Conservation (phyloP, 2,329 filamentous ascomycete genomes). For the Ophiocordyceps camponoti-saundersi region DNA sequence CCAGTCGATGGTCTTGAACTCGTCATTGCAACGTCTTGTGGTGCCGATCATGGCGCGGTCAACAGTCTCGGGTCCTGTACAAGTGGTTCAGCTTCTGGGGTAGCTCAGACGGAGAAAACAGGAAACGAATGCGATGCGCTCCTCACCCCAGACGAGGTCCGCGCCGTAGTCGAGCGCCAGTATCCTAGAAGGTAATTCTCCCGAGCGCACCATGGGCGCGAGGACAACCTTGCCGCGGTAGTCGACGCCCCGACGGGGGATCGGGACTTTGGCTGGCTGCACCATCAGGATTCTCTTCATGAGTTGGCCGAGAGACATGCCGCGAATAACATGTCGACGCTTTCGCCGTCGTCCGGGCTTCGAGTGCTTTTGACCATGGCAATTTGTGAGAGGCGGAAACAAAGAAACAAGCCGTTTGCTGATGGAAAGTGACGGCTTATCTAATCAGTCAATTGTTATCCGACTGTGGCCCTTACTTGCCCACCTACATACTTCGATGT, state of each 20-base stretch:
- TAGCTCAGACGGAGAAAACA: not conserved
- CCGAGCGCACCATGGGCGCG: slow-evolving; percentile 95
- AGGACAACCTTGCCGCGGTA: slow-evolving; percentile 89
- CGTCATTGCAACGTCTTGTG: slow-evolving; percentile 56
- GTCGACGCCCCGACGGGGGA: slow-evolving; percentile 77
- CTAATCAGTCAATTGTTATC: too few species aligned
- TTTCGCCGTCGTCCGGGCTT: not conserved
- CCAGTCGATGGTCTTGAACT: slow-evolving; percentile 72
- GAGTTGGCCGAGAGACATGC: slow-evolving; percentile 13
- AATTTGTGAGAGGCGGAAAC: not conserved
- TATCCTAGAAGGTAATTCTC: slow-evolving; percentile 79
- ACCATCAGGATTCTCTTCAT: slow-evolving; percentile 40
- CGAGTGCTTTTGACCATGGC: not conserved
- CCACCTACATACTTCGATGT: too few species aligned
- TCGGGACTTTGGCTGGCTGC: slow-evolving; percentile 53
- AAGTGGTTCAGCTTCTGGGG: not conserved
- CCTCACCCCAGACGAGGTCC: slow-evolving; percentile 81
- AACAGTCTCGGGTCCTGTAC: slow-evolving; percentile 72
- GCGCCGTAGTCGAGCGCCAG: slow-evolving; percentile 87
- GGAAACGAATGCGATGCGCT: too few species aligned
- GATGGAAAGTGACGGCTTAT: too few species aligned
- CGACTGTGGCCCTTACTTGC: too few species aligned
- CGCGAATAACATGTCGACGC: slow-evolving; percentile 5
- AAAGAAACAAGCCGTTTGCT: too few species aligned
- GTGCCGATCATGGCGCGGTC: slow-evolving; percentile 85